Evolutionary conservation across 345 rosid species (phyloP).

Genomic region (Citrus inodora): DNA sequence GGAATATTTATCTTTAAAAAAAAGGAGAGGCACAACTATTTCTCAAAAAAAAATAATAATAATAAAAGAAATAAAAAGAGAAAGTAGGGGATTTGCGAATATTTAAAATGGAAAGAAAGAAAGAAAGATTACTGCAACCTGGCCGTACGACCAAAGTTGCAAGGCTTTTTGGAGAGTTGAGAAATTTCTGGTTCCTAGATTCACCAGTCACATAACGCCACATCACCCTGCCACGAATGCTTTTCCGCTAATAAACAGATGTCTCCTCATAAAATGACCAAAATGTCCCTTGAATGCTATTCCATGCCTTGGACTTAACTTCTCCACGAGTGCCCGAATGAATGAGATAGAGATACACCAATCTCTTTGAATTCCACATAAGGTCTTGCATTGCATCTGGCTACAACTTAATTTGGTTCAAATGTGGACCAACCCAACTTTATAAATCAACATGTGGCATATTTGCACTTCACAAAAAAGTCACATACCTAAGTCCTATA

Average conservation of each 20-base stretch:
- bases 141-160: neutral
- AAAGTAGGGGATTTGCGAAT: neutral
- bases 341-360: neutral
- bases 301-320: no score
- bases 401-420: neutral
- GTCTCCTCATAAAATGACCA: neutral
- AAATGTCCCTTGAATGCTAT: neutral
- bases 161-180: neutral
- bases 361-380: neutral
- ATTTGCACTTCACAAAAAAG: neutral
- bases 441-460: neutral
- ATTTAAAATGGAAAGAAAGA: no score
- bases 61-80: neutral
- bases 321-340: neutral
- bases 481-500: neutral
- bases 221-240: neutral
- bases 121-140: neutral
- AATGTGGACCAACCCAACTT: neutral
- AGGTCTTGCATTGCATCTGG: neutral
- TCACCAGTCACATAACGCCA: slow-evolving; percentile 8
- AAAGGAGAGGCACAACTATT: neutral
- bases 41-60: no score
- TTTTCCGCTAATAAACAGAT: neutral
- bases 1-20: neutral
- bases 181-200: neutral